These are phyloP conservation scores for Zasmidium citrigriseum DNA, from an alignment of 2,329 filamentous ascomycete species.

Conservation along the genomic window DNA sequence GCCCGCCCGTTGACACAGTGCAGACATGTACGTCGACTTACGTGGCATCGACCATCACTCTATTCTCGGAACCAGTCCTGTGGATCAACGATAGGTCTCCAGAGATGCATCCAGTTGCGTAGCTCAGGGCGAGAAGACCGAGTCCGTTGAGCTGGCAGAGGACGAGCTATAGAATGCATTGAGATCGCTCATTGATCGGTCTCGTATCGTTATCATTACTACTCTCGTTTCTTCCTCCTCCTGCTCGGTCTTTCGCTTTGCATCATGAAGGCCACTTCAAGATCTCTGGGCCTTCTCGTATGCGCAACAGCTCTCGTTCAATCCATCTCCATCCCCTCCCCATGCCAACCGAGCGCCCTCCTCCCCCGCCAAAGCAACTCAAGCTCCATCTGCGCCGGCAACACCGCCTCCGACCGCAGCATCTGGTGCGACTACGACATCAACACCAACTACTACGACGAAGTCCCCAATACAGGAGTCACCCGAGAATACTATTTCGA, in stretches of 20 bases:
- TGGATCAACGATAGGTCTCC: conserved; percentile 4
- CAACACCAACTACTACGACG: conserved; percentile 39
- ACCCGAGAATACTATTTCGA: conserved; percentile 47
- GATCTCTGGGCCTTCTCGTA: background rate
- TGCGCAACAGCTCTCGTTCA: background rate
- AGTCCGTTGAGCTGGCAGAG: background rate
- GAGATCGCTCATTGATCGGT: background rate
- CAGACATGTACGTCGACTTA: background rate
- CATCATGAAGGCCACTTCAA: background rate
- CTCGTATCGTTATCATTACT: background rate
- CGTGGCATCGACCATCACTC: conserved; percentile 1
- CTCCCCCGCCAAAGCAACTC: background rate
- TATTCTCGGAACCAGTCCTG: conserved; percentile 1
- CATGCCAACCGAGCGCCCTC: background rate
- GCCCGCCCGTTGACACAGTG: background rate
- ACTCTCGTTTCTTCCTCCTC: background rate
- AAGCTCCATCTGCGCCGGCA: conserved; percentile 25
- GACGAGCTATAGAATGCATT: background rate
- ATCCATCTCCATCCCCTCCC: background rate
- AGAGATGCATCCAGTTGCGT: background rate
- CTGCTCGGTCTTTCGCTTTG: background rate
- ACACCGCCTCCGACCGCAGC: conserved; percentile 32
- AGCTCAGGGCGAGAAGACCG: background rate
- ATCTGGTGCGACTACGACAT: conserved; percentile 38
- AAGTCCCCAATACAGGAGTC: conserved; percentile 21